Conservation (phyloP, 371 early-diverging fungal species). For the Mucor circinelloides region DNA sequence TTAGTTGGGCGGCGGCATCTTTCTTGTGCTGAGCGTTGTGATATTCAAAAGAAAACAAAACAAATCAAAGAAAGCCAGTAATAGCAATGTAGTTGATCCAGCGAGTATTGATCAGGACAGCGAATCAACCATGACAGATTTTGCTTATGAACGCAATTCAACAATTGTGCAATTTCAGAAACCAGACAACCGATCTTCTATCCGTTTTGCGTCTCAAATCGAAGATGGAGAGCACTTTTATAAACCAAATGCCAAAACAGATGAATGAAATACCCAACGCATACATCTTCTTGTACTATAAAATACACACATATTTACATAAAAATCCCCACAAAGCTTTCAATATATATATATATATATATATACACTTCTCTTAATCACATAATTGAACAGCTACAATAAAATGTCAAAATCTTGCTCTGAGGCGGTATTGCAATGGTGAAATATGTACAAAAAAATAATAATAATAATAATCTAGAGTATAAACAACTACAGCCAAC, state of each 20-base stretch:
- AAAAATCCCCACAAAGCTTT: not conserved
- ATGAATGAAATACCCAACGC: not conserved
- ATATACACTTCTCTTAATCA: not conserved
- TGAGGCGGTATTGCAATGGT: not conserved
- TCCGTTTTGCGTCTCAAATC: constrained; percentile 20
- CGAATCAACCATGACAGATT: constrained; percentile 8
- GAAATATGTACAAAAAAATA: not conserved
- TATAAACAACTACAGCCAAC: constrained; percentile 43
- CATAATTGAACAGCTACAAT: not conserved
- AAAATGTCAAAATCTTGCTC: not conserved
- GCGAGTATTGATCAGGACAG: not conserved
- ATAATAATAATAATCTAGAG: not conserved
- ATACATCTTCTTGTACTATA: not conserved
- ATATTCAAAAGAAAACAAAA: constrained; percentile 20
- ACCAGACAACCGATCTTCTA: constrained; percentile 31
- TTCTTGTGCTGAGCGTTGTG: constrained; percentile 25
- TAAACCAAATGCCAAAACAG: constrained; percentile 25
- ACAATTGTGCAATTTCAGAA: constrained; percentile 10
- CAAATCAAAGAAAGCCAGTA: constrained; percentile 1
- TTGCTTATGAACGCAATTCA: not conserved
- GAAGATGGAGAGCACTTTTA: constrained; percentile 17
- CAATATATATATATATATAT: not conserved
- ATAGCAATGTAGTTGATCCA: constrained; percentile 10
- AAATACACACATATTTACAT: not conserved
- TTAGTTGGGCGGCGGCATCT: constrained; percentile 33